These are phyloP conservation scores for Kingdonia uniflora DNA, from an alignment of 164 flowering plant species.

Conservation along the genomic window DNA sequence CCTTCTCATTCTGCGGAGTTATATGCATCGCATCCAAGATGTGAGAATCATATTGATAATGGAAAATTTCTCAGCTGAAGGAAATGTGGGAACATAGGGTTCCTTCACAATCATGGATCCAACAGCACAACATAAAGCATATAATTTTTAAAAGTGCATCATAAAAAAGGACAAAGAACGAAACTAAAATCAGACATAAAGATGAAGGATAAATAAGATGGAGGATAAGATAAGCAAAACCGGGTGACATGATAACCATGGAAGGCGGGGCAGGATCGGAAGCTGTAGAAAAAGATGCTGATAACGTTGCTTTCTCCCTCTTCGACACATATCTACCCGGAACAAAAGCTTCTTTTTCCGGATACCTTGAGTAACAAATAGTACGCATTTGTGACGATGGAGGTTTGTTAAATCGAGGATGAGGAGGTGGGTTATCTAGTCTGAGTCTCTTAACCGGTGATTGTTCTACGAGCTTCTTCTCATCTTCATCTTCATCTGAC, in stretches of 20 bases:
- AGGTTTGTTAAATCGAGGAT: too few species aligned
- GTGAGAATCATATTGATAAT: too few species aligned
- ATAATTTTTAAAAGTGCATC: background rate
- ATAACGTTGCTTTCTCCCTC: slow-evolving; percentile 46
- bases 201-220: slow-evolving; percentile 1
- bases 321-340: slow-evolving; percentile 78
- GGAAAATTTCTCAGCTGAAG: too few species aligned
- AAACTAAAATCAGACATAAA: background rate
- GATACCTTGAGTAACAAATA: slow-evolving; percentile 1
- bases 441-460: slow-evolving; percentile 27
- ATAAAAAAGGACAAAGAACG: too few species aligned
- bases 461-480: slow-evolving; percentile 27
- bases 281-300: slow-evolving; percentile 13
- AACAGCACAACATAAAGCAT: background rate
- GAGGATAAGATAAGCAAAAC: slow-evolving; percentile 21
- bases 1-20: too few species aligned
- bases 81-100: background rate
- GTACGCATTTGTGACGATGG: slow-evolving; percentile 3
- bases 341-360: slow-evolving; percentile 27
- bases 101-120: background rate
- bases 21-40: too few species aligned
- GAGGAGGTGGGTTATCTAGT: slow-evolving; percentile 7
- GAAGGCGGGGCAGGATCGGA: slow-evolving; percentile 10
- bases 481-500: slow-evolving; percentile 54
- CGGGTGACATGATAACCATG: slow-evolving; percentile 17